Percentiles rank a stretch among this genome's conserved stretches.
Evolutionary conservation across 306 rosid genomes (phyloP).

Genomic region (Corylus heterophylla): DNA sequence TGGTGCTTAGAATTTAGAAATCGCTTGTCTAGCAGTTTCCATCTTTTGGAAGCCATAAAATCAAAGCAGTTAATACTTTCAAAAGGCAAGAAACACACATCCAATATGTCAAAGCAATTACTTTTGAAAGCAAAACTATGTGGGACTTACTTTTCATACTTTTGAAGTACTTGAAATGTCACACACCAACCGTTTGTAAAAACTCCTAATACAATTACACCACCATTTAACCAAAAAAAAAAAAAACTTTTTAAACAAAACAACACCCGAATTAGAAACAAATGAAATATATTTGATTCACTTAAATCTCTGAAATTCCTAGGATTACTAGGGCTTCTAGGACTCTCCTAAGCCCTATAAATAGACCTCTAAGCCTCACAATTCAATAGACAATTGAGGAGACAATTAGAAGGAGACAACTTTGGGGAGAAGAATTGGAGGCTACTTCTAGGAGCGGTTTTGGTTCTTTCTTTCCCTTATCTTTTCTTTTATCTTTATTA

Average conservation of each 20-base stretch:
- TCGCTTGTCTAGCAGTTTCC: neutral
- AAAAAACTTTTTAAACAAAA: neutral
- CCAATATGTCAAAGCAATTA: neutral
- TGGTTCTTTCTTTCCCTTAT: too few relatives aligned
- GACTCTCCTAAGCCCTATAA: too few relatives aligned
- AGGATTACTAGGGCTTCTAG: too few relatives aligned
- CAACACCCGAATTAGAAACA: neutral
- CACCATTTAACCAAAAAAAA: neutral
- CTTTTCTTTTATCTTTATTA: too few relatives aligned
- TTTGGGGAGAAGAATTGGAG: too few relatives aligned
- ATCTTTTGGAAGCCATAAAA: neutral
- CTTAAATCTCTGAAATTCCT: too few relatives aligned
- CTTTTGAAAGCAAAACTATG: neutral
- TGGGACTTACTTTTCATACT: neutral
- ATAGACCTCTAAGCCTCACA: too few relatives aligned
- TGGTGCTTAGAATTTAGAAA: neutral
- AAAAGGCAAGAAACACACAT: neutral
- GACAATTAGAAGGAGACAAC: too few relatives aligned
- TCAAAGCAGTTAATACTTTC: neutral
- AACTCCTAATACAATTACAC: slow-evolving; percentile 28
- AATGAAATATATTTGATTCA: neutral
- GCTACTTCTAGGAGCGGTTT: too few relatives aligned
- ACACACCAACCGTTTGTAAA: slow-evolving; percentile 39
- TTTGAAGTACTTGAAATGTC: neutral
- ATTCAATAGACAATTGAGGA: too few relatives aligned